phyloP scores from a whole-genome alignment of 306 rosid genomes.

The Oemleria cerasiformis region DNA sequence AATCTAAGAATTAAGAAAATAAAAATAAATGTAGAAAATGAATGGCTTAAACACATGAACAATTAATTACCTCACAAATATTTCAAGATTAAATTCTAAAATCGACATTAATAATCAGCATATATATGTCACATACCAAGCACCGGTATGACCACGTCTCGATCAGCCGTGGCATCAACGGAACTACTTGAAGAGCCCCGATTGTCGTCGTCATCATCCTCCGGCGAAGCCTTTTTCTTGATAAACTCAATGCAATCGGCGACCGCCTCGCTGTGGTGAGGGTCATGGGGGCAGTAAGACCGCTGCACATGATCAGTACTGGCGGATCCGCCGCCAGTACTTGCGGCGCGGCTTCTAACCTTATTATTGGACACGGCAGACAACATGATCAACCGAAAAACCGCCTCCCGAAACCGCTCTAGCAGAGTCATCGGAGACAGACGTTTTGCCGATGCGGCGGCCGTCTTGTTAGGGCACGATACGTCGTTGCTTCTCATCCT shows the following conservation, averaged over 20 bases:
- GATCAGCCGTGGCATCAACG: constrained; percentile 3
- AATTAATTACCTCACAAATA: not conserved
- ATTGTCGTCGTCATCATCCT: constrained; percentile 22
- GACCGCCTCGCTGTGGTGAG: constrained; percentile 75
- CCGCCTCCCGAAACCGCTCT: constrained; percentile 83
- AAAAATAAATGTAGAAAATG: not conserved
- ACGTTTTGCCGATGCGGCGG: constrained; percentile 6
- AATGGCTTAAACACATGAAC: not conserved
- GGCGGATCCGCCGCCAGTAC: not conserved
- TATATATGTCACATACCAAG: constrained; percentile 24
- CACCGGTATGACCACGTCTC: constrained; percentile 25
- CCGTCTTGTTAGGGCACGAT: constrained; percentile 33
- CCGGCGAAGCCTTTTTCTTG: constrained; percentile 55
- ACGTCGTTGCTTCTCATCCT: constrained; percentile 40
- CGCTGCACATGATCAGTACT: constrained; percentile 21
- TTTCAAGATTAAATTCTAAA: not conserved
- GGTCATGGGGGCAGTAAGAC: constrained; percentile 28
- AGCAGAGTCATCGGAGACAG: constrained; percentile 58
- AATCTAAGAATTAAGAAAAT: not conserved
- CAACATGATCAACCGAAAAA: constrained; percentile 76
- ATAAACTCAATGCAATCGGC: constrained; percentile 92
- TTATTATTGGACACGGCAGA: constrained; percentile 59
- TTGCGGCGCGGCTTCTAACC: constrained; percentile 15
- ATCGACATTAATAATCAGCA: not conserved
- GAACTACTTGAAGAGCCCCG: constrained; percentile 29